Evolutionary conservation across 305 asterid species (phyloP).

Genomic region (Fraxinus baroniana): DNA sequence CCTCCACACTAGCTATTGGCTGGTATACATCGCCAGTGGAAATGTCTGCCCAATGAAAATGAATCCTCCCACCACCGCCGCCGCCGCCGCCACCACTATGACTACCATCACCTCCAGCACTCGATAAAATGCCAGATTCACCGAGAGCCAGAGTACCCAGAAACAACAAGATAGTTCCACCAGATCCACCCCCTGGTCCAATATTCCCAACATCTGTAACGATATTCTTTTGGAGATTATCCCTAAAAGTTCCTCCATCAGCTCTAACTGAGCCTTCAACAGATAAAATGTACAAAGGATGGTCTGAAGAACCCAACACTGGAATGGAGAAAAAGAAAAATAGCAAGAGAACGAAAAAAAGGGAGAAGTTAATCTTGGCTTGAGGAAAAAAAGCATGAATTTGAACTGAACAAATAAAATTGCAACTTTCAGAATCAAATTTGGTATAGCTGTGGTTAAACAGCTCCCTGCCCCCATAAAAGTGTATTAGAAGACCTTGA

Average conservation of each 20-base stretch:
- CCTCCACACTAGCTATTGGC: slow-evolving; percentile 82
- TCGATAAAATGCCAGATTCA: slow-evolving; percentile 66
- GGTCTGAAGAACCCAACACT: slow-evolving; percentile 92
- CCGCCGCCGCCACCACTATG: slow-evolving; percentile 72
- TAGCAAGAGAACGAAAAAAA: slow-evolving; percentile 8
- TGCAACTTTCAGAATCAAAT: not conserved
- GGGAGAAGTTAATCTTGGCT: not conserved
- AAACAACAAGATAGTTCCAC: slow-evolving; percentile 89
- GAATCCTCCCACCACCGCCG: slow-evolving; percentile 99
- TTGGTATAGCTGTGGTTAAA: not conserved
- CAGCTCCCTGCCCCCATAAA: not conserved
- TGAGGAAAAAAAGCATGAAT: slow-evolving; percentile 4
- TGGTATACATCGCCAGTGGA: slow-evolving; percentile 92
- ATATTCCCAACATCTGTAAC: slow-evolving; percentile 24
- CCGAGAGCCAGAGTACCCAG: slow-evolving; percentile 58
- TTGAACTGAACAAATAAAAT: not conserved
- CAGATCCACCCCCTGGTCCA: slow-evolving; percentile 98
- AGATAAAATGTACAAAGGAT: slow-evolving; percentile 60
- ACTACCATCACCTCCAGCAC: slow-evolving; percentile 87
- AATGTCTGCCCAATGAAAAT: slow-evolving; percentile 94
- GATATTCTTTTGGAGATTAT: slow-evolving; percentile 31
- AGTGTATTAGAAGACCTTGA: not conserved
- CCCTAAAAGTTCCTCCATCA: slow-evolving; percentile 66
- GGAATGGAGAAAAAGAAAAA: slow-evolving; percentile 27
- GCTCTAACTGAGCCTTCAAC: slow-evolving; percentile 82